Evolutionary conservation across 176 grass and related monocot genomes (phyloP), one percentile per base, ranked within the genome.

Genomic region (Juncus effusus): DNA sequence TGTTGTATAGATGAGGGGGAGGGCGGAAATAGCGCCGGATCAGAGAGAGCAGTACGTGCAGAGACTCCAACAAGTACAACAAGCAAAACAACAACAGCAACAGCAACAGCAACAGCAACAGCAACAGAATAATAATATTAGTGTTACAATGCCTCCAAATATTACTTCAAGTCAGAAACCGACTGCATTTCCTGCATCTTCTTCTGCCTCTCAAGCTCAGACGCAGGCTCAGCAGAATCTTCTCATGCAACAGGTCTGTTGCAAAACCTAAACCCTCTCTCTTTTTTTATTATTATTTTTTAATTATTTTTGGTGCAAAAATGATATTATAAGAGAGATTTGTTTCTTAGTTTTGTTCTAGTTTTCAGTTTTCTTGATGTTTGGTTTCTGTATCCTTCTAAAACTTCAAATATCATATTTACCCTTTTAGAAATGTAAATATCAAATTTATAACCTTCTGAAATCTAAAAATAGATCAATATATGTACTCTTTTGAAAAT

Each of bases 41-140:
- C 88, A 84, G 50, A 87, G 94, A 83, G 94, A 99, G 77, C 86
- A 99, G 50, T 93, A 69, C 51, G 57, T 93, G 55, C 94, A 93
- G 74, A 79, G 74, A 65, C 70, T 82, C 11, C 94, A 99, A 80
- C 88, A 89, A 83, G 62, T 75, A 51, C 82, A 88, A 39, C 92
- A 78, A 62, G 74, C 49, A 54, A 64, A 81, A 12, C 92, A 96
- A 76, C 87, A 87, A 82, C 60, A 61, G 58, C 86, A 90, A 36
- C 91, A 83, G 56, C 82, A 84, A 41, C 53, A 65, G 4, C 81
- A 84, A 51, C 51, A 85, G 37, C 93, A 89, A 77, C n/a, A n/a
- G 19, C 19, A 28, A 28, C 19, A 28, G 19, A 28, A 28, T 28
- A 28, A 28, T 81, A 81, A 83, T 81, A 89, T 65, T 37, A 62